Conservation (phyloP, 208 protist genomes). For the Herpetomonas samuelpessoai region DNA sequence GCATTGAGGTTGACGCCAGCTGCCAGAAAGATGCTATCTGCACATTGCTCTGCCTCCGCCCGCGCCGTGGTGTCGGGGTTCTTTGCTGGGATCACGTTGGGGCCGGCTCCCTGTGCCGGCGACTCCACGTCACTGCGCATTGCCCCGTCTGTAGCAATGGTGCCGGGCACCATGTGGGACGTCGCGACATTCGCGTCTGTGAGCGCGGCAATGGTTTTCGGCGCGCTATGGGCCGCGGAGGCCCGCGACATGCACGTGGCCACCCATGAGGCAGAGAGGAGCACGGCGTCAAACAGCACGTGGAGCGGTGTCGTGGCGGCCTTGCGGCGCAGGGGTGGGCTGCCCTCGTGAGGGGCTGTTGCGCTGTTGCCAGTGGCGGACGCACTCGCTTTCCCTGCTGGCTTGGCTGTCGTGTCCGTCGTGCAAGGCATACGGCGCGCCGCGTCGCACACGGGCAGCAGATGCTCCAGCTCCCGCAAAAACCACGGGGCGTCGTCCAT, state of each 20-base stretch:
- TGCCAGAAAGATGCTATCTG: background rate
- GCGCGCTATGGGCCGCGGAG: background rate
- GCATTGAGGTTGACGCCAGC: background rate
- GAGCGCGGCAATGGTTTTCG: background rate
- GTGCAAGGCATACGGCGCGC: background rate
- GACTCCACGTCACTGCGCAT: background rate
- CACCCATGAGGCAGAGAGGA: conserved; percentile 3
- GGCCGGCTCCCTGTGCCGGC: background rate
- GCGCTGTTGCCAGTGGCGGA: background rate
- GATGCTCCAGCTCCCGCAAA: conserved; percentile 35
- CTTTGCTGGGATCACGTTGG: no score
- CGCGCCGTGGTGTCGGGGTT: no score
- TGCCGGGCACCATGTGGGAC: background rate
- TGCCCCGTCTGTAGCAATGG: background rate
- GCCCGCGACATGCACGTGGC: background rate
- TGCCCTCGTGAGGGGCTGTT: background rate
- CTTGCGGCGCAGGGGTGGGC: background rate
- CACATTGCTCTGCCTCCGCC: background rate
- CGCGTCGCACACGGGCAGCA: conserved; percentile 26
- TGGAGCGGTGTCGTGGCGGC: background rate
- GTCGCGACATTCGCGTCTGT: background rate
- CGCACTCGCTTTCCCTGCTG: background rate
- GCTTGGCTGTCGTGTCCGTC: background rate
- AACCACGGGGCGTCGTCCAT: conserved; percentile 64
- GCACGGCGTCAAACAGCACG: conserved; percentile 1